Base-by-base conservation (phyloP, 2,329 filamentous ascomycete genomes). In the Monosporascus cannonballus region DNA sequence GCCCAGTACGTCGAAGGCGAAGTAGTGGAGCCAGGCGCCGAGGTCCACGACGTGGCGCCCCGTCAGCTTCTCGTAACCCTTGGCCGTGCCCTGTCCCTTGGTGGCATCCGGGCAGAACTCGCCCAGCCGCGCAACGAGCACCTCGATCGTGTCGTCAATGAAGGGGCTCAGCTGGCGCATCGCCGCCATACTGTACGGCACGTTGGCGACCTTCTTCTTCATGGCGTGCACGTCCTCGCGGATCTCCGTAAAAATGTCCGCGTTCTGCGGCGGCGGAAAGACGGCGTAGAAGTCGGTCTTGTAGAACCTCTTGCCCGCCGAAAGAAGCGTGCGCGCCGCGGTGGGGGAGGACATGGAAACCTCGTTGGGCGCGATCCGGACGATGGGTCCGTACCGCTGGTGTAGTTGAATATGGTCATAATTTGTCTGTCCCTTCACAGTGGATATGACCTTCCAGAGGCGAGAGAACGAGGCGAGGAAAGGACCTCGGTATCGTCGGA, bases 201-300 rank as follows among this genome's bases (percentile, higher is more conserved):
- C 73, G 48, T 76, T 76, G 57, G 73, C 74, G 4, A 77, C 74
- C 61, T 76, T 73, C 67, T 81, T 81, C 71, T 80, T 80, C 54
- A 72, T 70, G 0, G 77, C 76, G 61, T 82, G 79, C n/a, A 77
- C 74, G 6, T 74, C 69, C 64, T 81, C 78, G 50, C 77, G 69
- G 17, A 71, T 74, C 63, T 81, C 78, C 41, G 79, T 81, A 66
- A 81, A 81, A 62, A 81, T 80, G 54, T 81, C 78, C 6, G 78
- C 77, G 66, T 81, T 80, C 65, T 79, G 76, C 0, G 76, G 73
- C 3, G 78, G 78, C 30, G 78, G 78, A 60, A 81, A 81, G 6
- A 81, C 78, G 39, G 64, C 68, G 60, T 80, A 80, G 56, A 79
- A 80, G 52, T 72, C 66, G 3, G 77, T 79, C 69, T 80, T 80